phyloP scores from a whole-genome alignment of 306 rosid genomes.

The Begonia fuchsioides region DNA sequence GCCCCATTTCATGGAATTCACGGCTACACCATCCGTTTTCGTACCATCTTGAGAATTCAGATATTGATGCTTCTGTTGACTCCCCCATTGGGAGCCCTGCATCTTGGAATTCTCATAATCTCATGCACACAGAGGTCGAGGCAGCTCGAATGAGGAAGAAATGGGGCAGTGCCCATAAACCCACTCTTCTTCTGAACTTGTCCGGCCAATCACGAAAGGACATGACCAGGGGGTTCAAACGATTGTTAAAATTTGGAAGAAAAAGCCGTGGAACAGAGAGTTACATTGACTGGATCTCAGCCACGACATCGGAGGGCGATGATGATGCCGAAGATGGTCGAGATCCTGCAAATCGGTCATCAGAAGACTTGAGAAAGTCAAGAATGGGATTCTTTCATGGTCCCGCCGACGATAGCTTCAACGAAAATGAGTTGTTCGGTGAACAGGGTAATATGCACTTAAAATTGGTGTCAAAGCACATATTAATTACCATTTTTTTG shows the following conservation, averaged over 20 bases:
- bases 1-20: constrained; percentile 87
- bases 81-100: constrained; percentile 97
- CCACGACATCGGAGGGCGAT: constrained; percentile 99
- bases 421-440: constrained; percentile 63
- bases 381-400: constrained; percentile 93
- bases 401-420: constrained; percentile 70
- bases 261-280: constrained; percentile 85
- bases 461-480: background rate
- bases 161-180: constrained; percentile 98
- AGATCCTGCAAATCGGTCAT: constrained; percentile 71
- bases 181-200: constrained; percentile 56
- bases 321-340: constrained; percentile 92
- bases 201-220: constrained; percentile 87
- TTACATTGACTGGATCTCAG: constrained; percentile 86
- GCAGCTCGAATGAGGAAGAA: constrained; percentile 95
- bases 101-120: constrained; percentile 81
- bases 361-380: constrained; percentile 88
- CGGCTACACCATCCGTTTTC: constrained; percentile 58
- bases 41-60: constrained; percentile 72
- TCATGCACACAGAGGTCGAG: constrained; percentile 62
- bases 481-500: no score
- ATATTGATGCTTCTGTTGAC: constrained; percentile 74
- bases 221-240: constrained; percentile 81
- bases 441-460: constrained; percentile 58
- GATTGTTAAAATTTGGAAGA: constrained; percentile 85